phyloP scores from a whole-genome alignment of 345 rosid species.

The Citrus sp. region DNA sequence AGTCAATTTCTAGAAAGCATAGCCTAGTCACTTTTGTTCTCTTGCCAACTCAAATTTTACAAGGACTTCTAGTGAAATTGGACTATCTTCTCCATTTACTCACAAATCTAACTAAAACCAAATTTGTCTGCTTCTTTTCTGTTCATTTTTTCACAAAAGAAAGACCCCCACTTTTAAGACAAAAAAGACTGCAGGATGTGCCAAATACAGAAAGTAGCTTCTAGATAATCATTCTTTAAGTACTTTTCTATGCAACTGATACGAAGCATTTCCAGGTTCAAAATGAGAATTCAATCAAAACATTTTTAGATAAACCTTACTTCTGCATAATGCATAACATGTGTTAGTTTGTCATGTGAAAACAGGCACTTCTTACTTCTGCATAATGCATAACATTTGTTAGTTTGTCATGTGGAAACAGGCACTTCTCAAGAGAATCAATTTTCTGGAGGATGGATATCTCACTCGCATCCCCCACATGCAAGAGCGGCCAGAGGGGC shows the following conservation, averaged over 20 bases:
- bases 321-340: too few species aligned
- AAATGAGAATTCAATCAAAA: background rate
- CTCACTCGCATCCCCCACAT: constrained; percentile 52
- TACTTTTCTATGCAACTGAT: background rate
- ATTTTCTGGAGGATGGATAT: constrained; percentile 44
- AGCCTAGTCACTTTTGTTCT: background rate
- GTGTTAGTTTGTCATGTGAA: too few species aligned
- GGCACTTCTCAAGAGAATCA: constrained; percentile 34
- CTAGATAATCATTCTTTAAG: background rate
- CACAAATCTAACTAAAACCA: background rate
- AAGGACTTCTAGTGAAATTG: too few species aligned
- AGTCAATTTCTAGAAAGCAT: background rate
- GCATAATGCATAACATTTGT: too few species aligned
- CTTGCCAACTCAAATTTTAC: too few species aligned
- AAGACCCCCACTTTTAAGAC: background rate
- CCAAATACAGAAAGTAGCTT: background rate
- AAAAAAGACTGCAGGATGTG: background rate
- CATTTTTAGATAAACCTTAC: background rate
- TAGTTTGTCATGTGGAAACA: constrained; percentile 24
- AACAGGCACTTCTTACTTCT: too few species aligned
- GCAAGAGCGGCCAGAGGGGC: constrained; percentile 53
- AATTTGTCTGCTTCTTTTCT: background rate
- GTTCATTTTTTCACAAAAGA: background rate
- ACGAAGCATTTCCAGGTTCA: background rate
- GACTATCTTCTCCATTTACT: background rate